These are phyloP conservation scores for Coniella vitis DNA, from an alignment of 2,329 filamentous ascomycete genomes.

Conservation along the genomic window DNA sequence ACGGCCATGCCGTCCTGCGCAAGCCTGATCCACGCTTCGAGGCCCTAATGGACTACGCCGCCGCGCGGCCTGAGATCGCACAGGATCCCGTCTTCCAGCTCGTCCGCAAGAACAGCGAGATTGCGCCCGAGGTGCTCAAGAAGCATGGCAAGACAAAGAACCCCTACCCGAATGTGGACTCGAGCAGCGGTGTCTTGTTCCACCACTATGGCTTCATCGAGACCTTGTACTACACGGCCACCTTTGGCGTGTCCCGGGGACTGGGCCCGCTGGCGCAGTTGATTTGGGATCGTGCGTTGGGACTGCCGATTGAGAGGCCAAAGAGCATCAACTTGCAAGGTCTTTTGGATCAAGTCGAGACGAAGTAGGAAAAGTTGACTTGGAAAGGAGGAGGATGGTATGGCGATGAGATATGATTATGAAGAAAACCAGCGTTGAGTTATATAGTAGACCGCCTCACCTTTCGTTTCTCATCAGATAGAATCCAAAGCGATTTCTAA, in stretches of 20 bases:
- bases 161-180: slow-evolving; percentile 95
- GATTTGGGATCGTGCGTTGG: slow-evolving; percentile 91
- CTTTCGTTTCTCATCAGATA: too few relatives aligned
- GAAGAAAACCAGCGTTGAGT: too few relatives aligned
- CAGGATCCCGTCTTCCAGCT: slow-evolving; percentile 87
- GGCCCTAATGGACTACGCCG: slow-evolving; percentile 92
- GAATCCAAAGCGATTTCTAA: too few relatives aligned
- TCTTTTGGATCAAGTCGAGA: slow-evolving; percentile 61
- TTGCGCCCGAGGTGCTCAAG: slow-evolving; percentile 83
- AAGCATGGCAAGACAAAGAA: slow-evolving; percentile 99
- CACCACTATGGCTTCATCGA: slow-evolving; percentile 97
- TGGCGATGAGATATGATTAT: too few relatives aligned
- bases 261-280: slow-evolving; percentile 89
- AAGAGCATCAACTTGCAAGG: slow-evolving; percentile 96
- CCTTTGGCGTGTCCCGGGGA: slow-evolving; percentile 61
- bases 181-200: slow-evolving; percentile 87
- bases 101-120: slow-evolving; percentile 85
- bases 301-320: slow-evolving; percentile 90
- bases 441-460: too few relatives aligned
- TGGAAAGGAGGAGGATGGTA: background rate
- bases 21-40: slow-evolving; percentile 97
- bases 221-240: slow-evolving; percentile 86
- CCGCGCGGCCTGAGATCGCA: slow-evolving; percentile 75
- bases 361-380: background rate
- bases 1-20: slow-evolving; percentile 90